phyloP scores from a whole-genome alignment of 352 stramenopile genomes.

The Globisporangium orthogonon region DNA sequence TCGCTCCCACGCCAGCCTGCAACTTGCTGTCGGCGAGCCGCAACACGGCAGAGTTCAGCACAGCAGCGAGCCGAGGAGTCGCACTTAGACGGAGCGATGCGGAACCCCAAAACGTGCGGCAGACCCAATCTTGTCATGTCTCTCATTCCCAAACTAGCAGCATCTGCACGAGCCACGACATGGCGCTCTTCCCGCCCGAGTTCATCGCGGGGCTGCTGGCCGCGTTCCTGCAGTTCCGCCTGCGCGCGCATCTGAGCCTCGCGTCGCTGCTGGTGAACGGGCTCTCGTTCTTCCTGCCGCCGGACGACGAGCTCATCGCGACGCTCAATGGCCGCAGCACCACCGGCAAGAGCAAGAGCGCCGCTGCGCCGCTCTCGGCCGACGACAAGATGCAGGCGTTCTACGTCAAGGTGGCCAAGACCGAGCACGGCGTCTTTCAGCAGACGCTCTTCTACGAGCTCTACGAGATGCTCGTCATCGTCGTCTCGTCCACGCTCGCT shows the following conservation, averaged over 20 bases:
- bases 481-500: slow-evolving; percentile 46
- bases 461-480: slow-evolving; percentile 76
- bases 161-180: slow-evolving; percentile 7
- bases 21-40: too few species aligned
- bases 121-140: not conserved
- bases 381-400: slow-evolving; percentile 68
- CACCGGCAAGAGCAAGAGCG: slow-evolving; percentile 8
- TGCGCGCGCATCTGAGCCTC: slow-evolving; percentile 53
- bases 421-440: slow-evolving; percentile 49
- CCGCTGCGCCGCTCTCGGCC: slow-evolving; percentile 26
- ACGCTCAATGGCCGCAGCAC: slow-evolving; percentile 45
- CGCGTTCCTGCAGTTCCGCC: slow-evolving; percentile 63
- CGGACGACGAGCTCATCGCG: slow-evolving; percentile 63
- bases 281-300: slow-evolving; percentile 72
- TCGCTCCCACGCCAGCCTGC: too few species aligned
- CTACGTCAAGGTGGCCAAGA: slow-evolving; percentile 66
- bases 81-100: too few species aligned
- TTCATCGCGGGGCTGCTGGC: slow-evolving; percentile 66
- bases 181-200: slow-evolving; percentile 71
- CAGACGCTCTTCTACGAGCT: slow-evolving; percentile 81
- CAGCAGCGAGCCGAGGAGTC: too few species aligned
- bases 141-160: too few species aligned
- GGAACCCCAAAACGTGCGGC: not conserved
- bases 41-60: too few species aligned
- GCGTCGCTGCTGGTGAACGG: slow-evolving; percentile 49